A percentile compares a stretch with the other conserved stretches of the same genome.
Evolutionary conservation across 257 asterid species (phyloP).

Genomic region (Lithospermum erythrorhizon): DNA sequence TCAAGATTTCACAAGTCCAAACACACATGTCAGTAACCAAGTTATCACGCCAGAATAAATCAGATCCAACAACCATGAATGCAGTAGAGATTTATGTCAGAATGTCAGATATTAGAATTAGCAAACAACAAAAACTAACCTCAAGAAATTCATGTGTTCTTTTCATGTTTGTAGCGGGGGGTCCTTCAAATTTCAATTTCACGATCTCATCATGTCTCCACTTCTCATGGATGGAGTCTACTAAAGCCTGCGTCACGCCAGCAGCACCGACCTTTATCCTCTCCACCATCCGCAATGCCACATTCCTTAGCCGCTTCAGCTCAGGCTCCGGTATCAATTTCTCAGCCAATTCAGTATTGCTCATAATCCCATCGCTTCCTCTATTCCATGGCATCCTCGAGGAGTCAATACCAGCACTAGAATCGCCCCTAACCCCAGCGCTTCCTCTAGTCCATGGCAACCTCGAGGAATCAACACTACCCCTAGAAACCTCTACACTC

Average conservation of each 20-base stretch:
- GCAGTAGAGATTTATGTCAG: not conserved
- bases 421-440: conserved; percentile 4
- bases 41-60: not conserved
- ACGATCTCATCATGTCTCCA: conserved; percentile 81
- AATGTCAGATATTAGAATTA: not conserved
- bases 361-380: conserved; percentile 20
- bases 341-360: conserved; percentile 50
- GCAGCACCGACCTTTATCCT: conserved; percentile 69
- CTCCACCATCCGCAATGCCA: conserved; percentile 71
- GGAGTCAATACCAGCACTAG: conserved; percentile 10
- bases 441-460: conserved; percentile 54
- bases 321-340: conserved; percentile 63
- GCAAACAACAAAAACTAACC: conserved; percentile 29
- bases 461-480: conserved; percentile 13
- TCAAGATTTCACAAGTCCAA: not conserved
- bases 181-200: conserved; percentile 77
- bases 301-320: conserved; percentile 65
- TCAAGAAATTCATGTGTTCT: conserved; percentile 76
- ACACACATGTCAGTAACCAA: not conserved
- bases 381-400: conserved; percentile 56
- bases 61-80: not conserved
- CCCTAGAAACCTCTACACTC: conserved; percentile 6
- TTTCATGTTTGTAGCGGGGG: conserved; percentile 72
- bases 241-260: conserved; percentile 71
- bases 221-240: conserved; percentile 53